A percentile compares a stretch with the other conserved stretches of the same genome.
phyloP scores from a whole-genome alignment of 768 basidiomycete species.

The Leccinellum albellum region DNA sequence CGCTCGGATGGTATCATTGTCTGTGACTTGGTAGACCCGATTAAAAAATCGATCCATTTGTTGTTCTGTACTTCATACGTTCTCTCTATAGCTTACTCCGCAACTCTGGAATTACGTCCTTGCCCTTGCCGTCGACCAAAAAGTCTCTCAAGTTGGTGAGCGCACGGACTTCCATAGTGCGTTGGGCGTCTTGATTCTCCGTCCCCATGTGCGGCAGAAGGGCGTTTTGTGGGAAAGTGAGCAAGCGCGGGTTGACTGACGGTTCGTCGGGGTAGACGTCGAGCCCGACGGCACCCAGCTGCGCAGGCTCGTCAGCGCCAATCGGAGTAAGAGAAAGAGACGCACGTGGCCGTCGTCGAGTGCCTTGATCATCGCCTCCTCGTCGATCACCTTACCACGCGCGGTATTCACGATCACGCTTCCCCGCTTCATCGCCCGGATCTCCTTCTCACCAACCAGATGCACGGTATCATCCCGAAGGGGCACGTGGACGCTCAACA shows the following conservation, averaged over 20 bases:
- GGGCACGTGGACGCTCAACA: conserved; percentile 84
- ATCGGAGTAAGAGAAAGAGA: conserved; percentile 3
- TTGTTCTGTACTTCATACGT: background rate
- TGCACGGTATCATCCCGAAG: conserved; percentile 70
- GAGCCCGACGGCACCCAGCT: conserved; percentile 52
- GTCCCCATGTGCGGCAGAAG: conserved; percentile 93
- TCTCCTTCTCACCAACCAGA: conserved; percentile 70
- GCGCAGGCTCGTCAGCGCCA: background rate
- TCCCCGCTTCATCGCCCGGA: conserved; percentile 72
- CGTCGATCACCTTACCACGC: conserved; percentile 87
- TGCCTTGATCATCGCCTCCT: conserved; percentile 80
- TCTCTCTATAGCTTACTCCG: conserved; percentile 16
- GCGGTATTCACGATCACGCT: conserved; percentile 84
- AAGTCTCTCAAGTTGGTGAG: conserved; percentile 74
- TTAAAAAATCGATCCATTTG: background rate
- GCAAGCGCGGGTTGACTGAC: conserved; percentile 68
- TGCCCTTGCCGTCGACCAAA: conserved; percentile 57
- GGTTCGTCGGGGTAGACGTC: conserved; percentile 90
- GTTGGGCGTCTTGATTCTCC: conserved; percentile 75
- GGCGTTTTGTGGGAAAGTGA: conserved; percentile 79
- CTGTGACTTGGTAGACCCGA: background rate
- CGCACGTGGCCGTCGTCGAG: conserved; percentile 85
- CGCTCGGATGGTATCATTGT: background rate
- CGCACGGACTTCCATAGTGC: conserved; percentile 82
- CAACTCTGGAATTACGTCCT: conserved; percentile 63